phyloP scores from a whole-genome alignment of 116 monocot species.

The Zostera marina region DNA sequence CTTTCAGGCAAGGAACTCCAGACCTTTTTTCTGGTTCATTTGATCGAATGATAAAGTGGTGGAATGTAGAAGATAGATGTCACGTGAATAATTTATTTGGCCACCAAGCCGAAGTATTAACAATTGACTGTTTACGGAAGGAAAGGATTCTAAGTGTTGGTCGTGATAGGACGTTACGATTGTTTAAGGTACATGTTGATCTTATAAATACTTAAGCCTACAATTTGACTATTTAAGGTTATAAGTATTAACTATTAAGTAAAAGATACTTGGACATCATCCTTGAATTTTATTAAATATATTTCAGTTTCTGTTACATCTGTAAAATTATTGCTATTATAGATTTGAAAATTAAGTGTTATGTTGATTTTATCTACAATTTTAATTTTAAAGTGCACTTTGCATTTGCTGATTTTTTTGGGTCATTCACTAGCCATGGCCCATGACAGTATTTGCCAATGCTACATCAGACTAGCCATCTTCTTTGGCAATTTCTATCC shows the following conservation, averaged over 20 bases:
- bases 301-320: background rate
- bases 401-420: too few relatives aligned
- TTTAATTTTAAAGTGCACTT: too few relatives aligned
- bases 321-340: background rate
- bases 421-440: too few relatives aligned
- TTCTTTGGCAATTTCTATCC: too few relatives aligned
- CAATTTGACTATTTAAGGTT: background rate
- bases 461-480: too few relatives aligned
- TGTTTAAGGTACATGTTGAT: conserved; percentile 57
- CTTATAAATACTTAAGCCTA: background rate
- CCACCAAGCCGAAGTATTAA: conserved; percentile 85
- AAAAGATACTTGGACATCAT: background rate
- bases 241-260: background rate
- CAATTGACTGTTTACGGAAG: conserved; percentile 72
- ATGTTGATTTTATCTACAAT: too few relatives aligned
- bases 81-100: conserved; percentile 83
- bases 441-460: too few relatives aligned
- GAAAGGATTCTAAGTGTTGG: conserved; percentile 78
- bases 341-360: too few relatives aligned
- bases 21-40: conserved; percentile 91
- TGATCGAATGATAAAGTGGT: conserved; percentile 84
- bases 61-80: conserved; percentile 90
- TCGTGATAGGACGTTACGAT: conserved; percentile 66
- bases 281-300: background rate
- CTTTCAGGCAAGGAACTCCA: conserved; percentile 67